Percentiles rank a stretch among this genome's conserved stretches.
phyloP scores from a whole-genome alignment of 768 basidiomycete genomes.

The Xerocomellus dryophilus region DNA sequence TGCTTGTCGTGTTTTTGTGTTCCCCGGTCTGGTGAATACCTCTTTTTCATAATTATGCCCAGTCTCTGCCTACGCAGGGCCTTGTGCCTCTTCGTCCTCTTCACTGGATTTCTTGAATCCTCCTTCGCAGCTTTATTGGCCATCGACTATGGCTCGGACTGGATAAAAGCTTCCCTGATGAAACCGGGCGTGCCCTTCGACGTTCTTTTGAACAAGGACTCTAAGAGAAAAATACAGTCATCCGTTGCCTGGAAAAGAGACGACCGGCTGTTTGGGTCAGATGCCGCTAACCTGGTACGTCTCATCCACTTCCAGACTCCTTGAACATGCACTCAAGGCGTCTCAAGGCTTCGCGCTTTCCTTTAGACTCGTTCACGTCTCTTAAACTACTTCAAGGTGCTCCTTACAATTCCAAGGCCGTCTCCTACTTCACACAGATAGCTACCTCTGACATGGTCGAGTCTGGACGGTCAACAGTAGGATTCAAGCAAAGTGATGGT shows the following conservation, averaged over 20 bases:
- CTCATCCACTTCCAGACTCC: background rate
- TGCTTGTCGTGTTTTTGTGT: slow-evolving; percentile 13
- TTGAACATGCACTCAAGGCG: background rate
- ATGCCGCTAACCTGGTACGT: slow-evolving; percentile 83
- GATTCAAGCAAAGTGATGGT: slow-evolving; percentile 57
- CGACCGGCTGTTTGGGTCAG: slow-evolving; percentile 85
- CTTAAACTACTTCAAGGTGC: slow-evolving; percentile 81
- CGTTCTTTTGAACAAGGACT: slow-evolving; percentile 93
- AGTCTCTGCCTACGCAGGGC: slow-evolving; percentile 26
- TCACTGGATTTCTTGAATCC: slow-evolving; percentile 27
- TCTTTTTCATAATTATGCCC: slow-evolving; percentile 18
- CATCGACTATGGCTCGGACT: slow-evolving; percentile 98
- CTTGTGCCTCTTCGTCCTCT: slow-evolving; percentile 23
- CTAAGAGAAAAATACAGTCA: slow-evolving; percentile 91
- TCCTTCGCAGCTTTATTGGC: slow-evolving; percentile 80
- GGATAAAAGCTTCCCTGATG: slow-evolving; percentile 94
- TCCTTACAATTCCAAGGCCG: slow-evolving; percentile 55
- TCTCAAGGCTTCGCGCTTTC: slow-evolving; percentile 84
- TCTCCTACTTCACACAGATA: slow-evolving; percentile 57
- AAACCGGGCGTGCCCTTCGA: slow-evolving; percentile 95
- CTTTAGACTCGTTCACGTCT: slow-evolving; percentile 79
- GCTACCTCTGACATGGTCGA: slow-evolving; percentile 50
- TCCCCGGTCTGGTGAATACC: slow-evolving; percentile 15
- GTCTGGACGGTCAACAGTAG: slow-evolving; percentile 59
- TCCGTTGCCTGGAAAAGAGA: slow-evolving; percentile 89